Evolutionary conservation across 129 eudicot genomes (phyloP).

Genomic region (Artemisia argyi): DNA sequence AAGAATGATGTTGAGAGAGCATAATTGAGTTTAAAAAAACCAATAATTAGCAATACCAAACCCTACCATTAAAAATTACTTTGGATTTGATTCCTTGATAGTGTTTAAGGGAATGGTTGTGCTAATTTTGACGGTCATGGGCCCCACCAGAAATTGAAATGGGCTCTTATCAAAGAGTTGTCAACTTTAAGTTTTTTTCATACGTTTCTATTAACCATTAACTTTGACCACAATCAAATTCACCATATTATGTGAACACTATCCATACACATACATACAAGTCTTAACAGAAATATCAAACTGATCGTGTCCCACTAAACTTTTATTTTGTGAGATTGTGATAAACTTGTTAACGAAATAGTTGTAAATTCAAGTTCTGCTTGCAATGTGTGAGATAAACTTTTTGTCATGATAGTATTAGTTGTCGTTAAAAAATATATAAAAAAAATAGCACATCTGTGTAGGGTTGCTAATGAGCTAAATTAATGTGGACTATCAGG

Average conservation of each 20-base stretch:
- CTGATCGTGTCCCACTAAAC: background rate
- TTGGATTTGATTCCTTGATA: constrained; percentile 17
- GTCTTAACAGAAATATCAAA: background rate
- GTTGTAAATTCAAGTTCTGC: no score
- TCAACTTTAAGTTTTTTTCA: constrained; percentile 30
- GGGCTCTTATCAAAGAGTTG: constrained; percentile 19
- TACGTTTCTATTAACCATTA: constrained; percentile 30
- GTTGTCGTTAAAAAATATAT: no score
- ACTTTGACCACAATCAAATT: constrained; percentile 15
- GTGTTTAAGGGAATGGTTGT: constrained; percentile 30
- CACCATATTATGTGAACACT: constrained; percentile 2
- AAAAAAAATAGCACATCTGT: no score
- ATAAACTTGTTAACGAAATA: no score
- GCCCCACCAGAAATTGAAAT: constrained; percentile 30
- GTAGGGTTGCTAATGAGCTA: no score
- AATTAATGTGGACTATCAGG: no score
- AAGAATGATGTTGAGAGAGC: constrained; percentile 1
- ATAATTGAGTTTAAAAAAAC: constrained; percentile 11
- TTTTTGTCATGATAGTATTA: no score
- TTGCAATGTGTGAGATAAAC: no score
- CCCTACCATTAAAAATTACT: constrained; percentile 19
- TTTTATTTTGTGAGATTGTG: no score
- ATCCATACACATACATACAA: background rate
- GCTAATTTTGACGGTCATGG: constrained; percentile 27
- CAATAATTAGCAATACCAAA: constrained; percentile 12